phyloP scores from a whole-genome alignment of 1,139 yeast genomes.

The Pichia kudriavzevii region DNA sequence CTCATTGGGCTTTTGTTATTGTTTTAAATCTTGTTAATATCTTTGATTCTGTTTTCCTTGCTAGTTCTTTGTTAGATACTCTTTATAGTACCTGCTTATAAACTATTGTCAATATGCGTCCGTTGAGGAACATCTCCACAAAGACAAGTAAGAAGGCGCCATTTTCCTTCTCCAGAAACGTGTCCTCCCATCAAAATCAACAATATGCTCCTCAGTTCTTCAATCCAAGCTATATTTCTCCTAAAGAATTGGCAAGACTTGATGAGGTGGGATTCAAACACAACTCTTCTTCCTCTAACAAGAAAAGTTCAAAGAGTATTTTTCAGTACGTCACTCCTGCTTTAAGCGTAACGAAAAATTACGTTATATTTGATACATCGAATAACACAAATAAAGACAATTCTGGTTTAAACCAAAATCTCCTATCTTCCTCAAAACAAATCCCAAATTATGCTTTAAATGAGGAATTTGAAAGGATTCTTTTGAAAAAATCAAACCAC shows the following conservation, averaged over 20 bases:
- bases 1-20: too few species aligned
- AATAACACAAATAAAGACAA: too few species aligned
- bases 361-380: slow-evolving; percentile 23
- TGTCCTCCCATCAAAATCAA: slow-evolving; percentile 11
- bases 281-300: slow-evolving; percentile 12
- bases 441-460: neutral
- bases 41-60: too few species aligned
- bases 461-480: slow-evolving; percentile 13
- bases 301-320: slow-evolving; percentile 11
- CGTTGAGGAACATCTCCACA: slow-evolving; percentile 13
- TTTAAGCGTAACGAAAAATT: slow-evolving; percentile 23
- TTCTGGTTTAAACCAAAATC: too few species aligned
- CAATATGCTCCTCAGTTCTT: slow-evolving; percentile 24
- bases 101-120: slow-evolving; percentile 11
- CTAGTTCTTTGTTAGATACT: too few species aligned
- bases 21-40: too few species aligned
- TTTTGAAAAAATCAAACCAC: slow-evolving; percentile 19
- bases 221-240: slow-evolving; percentile 25
- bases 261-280: slow-evolving; percentile 21
- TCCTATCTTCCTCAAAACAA: slow-evolving; percentile 10
- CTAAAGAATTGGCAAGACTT: slow-evolving; percentile 20
- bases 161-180: slow-evolving; percentile 16
- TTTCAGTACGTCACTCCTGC: slow-evolving; percentile 21
- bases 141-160: slow-evolving; percentile 6
- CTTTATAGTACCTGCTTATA: too few species aligned